Conservation (phyloP, 352 stramenopile species). For the Labyrinthula sp. region DNA sequence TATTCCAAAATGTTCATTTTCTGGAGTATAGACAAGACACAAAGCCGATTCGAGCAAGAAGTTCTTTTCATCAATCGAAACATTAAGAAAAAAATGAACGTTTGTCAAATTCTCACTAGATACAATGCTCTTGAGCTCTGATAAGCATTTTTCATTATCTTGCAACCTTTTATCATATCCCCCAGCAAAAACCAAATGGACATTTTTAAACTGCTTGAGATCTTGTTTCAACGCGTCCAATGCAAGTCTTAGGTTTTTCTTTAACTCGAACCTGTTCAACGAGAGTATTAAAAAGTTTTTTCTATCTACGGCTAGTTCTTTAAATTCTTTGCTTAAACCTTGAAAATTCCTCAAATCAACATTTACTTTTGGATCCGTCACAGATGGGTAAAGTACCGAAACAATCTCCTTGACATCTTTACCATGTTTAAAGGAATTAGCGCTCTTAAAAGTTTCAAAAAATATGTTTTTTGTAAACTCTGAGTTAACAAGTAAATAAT, state of each 20-base stretch:
- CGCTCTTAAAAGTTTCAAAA: constrained; percentile 7
- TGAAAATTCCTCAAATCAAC: neutral
- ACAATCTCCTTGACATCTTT: constrained; percentile 9
- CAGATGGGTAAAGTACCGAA: constrained; percentile 12
- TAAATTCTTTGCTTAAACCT: neutral
- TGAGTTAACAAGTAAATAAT: constrained; percentile 83
- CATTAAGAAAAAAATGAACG: constrained; percentile 31
- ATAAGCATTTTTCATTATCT: constrained; percentile 83
- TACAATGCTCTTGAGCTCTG: constrained; percentile 58
- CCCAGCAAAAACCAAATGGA: constrained; percentile 68
- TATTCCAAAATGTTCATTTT: constrained; percentile 95
- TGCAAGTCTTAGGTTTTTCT: constrained; percentile 46
- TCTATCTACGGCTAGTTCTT: constrained; percentile 1
- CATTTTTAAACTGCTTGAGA: neutral
- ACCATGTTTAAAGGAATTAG: constrained; percentile 2
- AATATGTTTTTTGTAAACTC: constrained; percentile 56
- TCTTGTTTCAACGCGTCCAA: constrained; percentile 19
- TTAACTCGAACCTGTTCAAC: constrained; percentile 91
- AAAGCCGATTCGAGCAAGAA: constrained; percentile 36
- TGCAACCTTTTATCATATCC: constrained; percentile 79
- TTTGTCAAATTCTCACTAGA: constrained; percentile 27
- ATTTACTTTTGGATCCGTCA: constrained; percentile 1
- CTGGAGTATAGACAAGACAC: constrained; percentile 81
- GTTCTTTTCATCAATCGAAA: constrained; percentile 32
- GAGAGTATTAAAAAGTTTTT: constrained; percentile 55